A percentile compares a stretch with the other conserved stretches of the same genome.
phyloP scores from a whole-genome alignment of 2,329 filamentous ascomycete genomes.

The Zarea fungicola region DNA sequence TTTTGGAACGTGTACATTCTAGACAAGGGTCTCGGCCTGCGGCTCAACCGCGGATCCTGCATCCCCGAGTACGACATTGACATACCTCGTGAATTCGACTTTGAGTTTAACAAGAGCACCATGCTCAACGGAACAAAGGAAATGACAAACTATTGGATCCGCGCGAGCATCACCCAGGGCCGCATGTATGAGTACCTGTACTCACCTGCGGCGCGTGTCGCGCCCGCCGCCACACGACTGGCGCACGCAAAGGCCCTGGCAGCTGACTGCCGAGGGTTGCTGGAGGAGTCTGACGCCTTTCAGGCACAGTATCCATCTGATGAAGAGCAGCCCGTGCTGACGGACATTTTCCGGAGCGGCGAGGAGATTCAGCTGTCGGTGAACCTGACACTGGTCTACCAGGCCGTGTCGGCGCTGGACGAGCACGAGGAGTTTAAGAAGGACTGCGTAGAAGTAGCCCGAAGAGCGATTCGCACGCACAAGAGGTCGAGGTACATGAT shows the following conservation, averaged over 20 bases:
- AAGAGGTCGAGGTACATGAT: conserved; percentile 40
- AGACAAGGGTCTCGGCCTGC: conserved; percentile 53
- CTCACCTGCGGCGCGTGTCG: conserved; percentile 39
- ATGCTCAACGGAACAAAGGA: conserved; percentile 21
- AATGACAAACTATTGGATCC: conserved; percentile 50
- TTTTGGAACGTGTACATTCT: conserved; percentile 52
- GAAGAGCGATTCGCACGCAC: conserved; percentile 42
- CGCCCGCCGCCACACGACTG: conserved; percentile 34
- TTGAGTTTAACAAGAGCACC: conserved; percentile 33
- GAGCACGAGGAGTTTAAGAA: conserved; percentile 38
- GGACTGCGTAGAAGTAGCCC: conserved; percentile 45
- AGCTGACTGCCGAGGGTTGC: conserved; percentile 31
- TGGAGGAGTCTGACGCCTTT: conserved; percentile 28
- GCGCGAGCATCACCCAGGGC: conserved; percentile 51
- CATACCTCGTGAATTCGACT: conserved; percentile 37
- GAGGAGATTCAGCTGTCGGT: conserved; percentile 44
- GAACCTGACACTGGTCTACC: conserved; percentile 47
- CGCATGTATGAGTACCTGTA: conserved; percentile 53
- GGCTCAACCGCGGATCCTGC: conserved; percentile 52
- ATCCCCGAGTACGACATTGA: conserved; percentile 58
- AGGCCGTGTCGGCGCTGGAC: conserved; percentile 44
- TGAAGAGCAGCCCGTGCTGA: conserved; percentile 32
- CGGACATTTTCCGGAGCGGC: conserved; percentile 40
- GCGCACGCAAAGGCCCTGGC: conserved; percentile 35
- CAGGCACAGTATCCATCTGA: conserved; percentile 32